Base-by-base conservation (phyloP, 345 rosid species). In the Toxicodendron radicans region DNA sequence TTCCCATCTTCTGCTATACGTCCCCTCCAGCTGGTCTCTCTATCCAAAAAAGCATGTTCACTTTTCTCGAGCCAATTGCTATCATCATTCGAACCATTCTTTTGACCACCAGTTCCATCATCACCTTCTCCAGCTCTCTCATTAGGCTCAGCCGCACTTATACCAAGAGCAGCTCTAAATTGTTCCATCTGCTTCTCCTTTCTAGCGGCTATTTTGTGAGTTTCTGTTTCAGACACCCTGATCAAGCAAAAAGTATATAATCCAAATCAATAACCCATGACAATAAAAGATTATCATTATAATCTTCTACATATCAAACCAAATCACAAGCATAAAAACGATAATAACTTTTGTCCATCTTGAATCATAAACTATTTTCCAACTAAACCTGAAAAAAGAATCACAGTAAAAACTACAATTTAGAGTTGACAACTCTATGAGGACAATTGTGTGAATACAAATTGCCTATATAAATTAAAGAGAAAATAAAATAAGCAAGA, bases 111-210 rank as follows among this genome's bases (percentile, higher is more conserved):
- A 3, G 43, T 83, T 54, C 77, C 83, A 32, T 78, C 85, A 6
- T 70, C 76, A 66, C 38, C 74, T 79, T 73, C 85, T 48, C 82
- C 88, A 79, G 78, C 85, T 68, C 58, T 63, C 70, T 81, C 79
- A 45, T 59, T 52, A 7, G 75, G 76, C 21, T 75, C 83, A 24
- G 80, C 41, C 46, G 54, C 68, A 52, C 75, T 79, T 45, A 95
- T 90, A 61, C 96, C 96, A 18, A 95, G 83, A n/a, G 99, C 99
- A 73, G 86, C 88, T 41, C 97, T 81, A 68, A 91, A 88, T 33
- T 86, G 85, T 73, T 95, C 97, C 98, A 95, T 87, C 81, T 93
- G 98, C 81, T 84, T 90, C 86, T 95, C 97, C 81, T 93, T 93
- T 83, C 99, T 88, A 0, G 98, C 98, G 73, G 97, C 97, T 76